Evolutionary conservation across 2,329 filamentous ascomycete species (phyloP).

Genomic region (Truncatella angustata): DNA sequence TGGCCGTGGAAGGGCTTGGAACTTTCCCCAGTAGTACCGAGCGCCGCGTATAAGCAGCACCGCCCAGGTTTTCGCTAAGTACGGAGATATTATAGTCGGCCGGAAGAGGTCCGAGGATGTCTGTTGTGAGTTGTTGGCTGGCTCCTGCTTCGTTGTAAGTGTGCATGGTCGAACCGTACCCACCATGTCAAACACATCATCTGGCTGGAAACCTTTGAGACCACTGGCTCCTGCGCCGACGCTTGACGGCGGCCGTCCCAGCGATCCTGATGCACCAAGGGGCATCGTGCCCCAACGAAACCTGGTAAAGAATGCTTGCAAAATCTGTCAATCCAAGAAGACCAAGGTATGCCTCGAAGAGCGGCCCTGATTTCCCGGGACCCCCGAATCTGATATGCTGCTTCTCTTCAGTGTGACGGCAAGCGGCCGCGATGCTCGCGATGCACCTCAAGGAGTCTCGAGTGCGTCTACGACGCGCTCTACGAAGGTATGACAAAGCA

Average conservation of each 20-base stretch:
- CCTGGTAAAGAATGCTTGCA: conserved; percentile 2
- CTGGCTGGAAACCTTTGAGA: neutral
- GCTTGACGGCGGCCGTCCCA: neutral
- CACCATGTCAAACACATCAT: neutral
- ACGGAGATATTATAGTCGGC: too few relatives aligned
- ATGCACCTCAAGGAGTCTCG: neutral
- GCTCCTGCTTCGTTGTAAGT: neutral
- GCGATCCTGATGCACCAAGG: neutral
- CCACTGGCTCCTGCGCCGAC: conserved; percentile 1
- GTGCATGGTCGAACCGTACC: neutral
- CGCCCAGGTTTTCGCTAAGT: too few relatives aligned
- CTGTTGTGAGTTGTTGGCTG: too few relatives aligned
- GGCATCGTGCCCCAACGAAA: neutral
- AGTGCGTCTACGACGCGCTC: neutral
- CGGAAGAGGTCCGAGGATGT: too few relatives aligned
- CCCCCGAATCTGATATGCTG: neutral
- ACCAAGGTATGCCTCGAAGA: conserved; percentile 3
- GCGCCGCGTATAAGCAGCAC: too few relatives aligned
- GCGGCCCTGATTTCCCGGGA: too few relatives aligned
- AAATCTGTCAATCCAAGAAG: conserved; percentile 5
- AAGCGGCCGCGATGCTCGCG: conserved; percentile 4
- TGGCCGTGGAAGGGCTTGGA: too few relatives aligned
- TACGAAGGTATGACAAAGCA: conserved; percentile 5
- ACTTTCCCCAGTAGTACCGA: too few relatives aligned
- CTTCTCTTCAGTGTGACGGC: conserved; percentile 1